These are phyloP conservation scores for Mucor circinelloides DNA, from an alignment of 371 early-diverging fungal species.

Conservation along the genomic window DNA sequence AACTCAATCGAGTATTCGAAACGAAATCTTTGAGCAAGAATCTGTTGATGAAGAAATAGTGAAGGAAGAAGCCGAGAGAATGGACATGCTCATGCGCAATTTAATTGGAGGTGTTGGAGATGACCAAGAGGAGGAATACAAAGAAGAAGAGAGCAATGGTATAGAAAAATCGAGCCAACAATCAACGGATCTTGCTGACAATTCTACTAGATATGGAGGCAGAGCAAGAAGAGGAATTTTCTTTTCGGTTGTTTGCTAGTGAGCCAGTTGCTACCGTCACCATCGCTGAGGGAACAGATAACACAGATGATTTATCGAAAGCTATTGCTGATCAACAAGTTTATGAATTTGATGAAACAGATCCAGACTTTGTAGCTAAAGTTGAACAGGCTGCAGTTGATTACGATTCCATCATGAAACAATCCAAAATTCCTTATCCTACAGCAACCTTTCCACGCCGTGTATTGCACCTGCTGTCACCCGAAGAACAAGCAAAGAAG, in stretches of 20 bases:
- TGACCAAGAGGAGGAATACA: slow-evolving; percentile 11
- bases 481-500: slow-evolving; percentile 13
- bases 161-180: not conserved
- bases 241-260: slow-evolving; percentile 43
- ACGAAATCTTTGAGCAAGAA: slow-evolving; percentile 30
- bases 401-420: slow-evolving; percentile 25
- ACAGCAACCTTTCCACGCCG: slow-evolving; percentile 8
- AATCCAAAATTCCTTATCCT: not conserved
- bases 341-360: slow-evolving; percentile 45
- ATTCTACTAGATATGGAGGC: not conserved
- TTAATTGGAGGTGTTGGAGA: slow-evolving; percentile 9
- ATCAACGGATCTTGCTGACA: not conserved
- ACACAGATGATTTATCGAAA: slow-evolving; percentile 25
- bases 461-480: slow-evolving; percentile 25
- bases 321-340: slow-evolving; percentile 31
- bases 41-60: slow-evolving; percentile 1
- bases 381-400: slow-evolving; percentile 26
- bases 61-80: slow-evolving; percentile 26
- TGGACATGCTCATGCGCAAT: slow-evolving; percentile 31
- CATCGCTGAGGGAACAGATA: slow-evolving; percentile 28
- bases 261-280: slow-evolving; percentile 37
- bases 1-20: slow-evolving; percentile 16
- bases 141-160: not conserved
- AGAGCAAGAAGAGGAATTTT: slow-evolving; percentile 34
- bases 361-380: slow-evolving; percentile 35